Percentiles rank a stretch among this genome's conserved stretches.
These are phyloP conservation scores for Nannochloris sp. DNA, from an alignment of 139 green algal species.

Conservation along the genomic window DNA sequence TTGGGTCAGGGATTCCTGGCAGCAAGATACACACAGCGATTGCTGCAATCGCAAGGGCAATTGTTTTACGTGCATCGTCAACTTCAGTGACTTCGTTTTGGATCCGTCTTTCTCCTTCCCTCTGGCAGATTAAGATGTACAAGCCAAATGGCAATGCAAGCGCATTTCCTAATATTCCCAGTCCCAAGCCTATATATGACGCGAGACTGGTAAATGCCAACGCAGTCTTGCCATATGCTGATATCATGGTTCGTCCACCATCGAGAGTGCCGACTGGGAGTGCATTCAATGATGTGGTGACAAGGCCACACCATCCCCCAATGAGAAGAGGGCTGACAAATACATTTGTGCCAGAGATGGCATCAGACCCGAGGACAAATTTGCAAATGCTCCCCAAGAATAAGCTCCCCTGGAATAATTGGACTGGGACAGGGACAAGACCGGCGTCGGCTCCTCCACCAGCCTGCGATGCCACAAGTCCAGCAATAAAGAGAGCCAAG, in stretches of 20 bases:
- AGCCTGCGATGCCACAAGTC: slow-evolving; percentile 25
- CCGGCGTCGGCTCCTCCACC: slow-evolving; percentile 21
- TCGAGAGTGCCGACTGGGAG: slow-evolving; percentile 76
- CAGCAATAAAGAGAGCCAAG: slow-evolving; percentile 46
- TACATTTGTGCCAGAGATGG: slow-evolving; percentile 24
- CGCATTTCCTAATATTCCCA: slow-evolving; percentile 63
- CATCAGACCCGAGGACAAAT: slow-evolving; percentile 37
- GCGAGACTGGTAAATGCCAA: slow-evolving; percentile 67
- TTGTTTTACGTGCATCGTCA: slow-evolving; percentile 17
- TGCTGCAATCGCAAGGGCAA: slow-evolving; percentile 36
- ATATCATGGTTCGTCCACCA: slow-evolving; percentile 62
- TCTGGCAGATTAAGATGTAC: slow-evolving; percentile 78
- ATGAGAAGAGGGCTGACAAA: slow-evolving; percentile 51
- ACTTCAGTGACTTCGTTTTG: slow-evolving; percentile 54
- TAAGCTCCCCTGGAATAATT: slow-evolving; percentile 72
- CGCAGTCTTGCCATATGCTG: slow-evolving; percentile 42
- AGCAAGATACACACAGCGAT: slow-evolving; percentile 60
- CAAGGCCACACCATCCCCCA: slow-evolving; percentile 75
- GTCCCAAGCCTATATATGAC: slow-evolving; percentile 68
- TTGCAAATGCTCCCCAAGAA: slow-evolving; percentile 54
- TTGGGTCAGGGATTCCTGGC: slow-evolving; percentile 50
- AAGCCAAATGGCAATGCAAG: slow-evolving; percentile 77
- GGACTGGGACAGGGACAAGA: slow-evolving; percentile 70
- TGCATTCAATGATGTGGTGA: slow-evolving; percentile 70
- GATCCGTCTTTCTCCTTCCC: slow-evolving; percentile 59